These are phyloP conservation scores for Psophocarpus tetragonolobus DNA, from an alignment of 306 rosid genomes.

Conservation along the genomic window DNA sequence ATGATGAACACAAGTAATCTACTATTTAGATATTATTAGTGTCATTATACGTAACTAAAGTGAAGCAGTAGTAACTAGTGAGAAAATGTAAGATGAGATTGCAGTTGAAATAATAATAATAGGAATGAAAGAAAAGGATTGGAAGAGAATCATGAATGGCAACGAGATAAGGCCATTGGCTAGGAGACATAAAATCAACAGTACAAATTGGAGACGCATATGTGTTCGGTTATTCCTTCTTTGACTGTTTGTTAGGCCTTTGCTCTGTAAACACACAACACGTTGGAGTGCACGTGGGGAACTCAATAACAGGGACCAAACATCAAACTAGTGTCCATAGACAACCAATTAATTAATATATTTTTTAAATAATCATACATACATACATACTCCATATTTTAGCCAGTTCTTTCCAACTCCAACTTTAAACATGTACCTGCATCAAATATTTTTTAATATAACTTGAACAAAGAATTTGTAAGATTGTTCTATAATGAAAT, in stretches of 20 bases:
- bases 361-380: neutral
- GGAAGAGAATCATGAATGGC: neutral
- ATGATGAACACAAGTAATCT: neutral
- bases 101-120: too few species aligned
- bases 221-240: neutral
- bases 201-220: neutral
- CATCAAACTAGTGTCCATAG: neutral
- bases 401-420: too few species aligned
- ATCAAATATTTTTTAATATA: too few species aligned
- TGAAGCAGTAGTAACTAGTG: neutral
- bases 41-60: neutral
- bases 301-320: conserved; percentile 10
- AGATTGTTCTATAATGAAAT: too few species aligned
- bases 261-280: conserved; percentile 1
- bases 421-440: too few species aligned
- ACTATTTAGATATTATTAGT: neutral
- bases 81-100: neutral
- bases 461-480: too few species aligned
- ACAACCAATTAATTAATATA: neutral
- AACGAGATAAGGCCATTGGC: conserved; percentile 11
- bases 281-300: conserved; percentile 39
- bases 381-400: too few species aligned
- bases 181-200: conserved; percentile 13
- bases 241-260: neutral
- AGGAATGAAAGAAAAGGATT: neutral